These are phyloP conservation scores for Cardamine chenopodiifolia DNA, from an alignment of 345 rosid genomes.

Conservation along the genomic window DNA sequence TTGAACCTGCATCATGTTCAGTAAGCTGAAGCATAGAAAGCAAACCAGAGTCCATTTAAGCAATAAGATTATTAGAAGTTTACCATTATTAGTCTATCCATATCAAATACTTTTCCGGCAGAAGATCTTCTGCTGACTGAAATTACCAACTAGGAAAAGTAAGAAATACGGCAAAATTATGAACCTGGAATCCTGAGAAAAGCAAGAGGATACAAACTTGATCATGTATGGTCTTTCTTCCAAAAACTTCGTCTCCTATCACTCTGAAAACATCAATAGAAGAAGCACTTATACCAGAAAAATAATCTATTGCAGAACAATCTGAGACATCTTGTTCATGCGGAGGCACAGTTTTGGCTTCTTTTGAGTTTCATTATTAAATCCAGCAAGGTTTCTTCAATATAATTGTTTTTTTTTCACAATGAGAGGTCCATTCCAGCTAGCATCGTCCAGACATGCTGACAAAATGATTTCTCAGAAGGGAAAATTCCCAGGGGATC, in stretches of 20 bases:
- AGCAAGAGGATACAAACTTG: constrained; percentile 58
- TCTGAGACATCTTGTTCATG: constrained; percentile 38
- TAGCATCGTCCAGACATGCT: constrained; percentile 35
- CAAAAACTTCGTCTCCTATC: constrained; percentile 71
- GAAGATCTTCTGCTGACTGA: constrained; percentile 81
- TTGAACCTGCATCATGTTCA: constrained; percentile 61
- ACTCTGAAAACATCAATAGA: constrained; percentile 62
- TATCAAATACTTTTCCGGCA: constrained; percentile 73
- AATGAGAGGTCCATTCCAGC: constrained; percentile 36
- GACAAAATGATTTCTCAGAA: neutral
- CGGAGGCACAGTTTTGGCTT: constrained; percentile 38
- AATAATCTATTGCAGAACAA: constrained; percentile 44
- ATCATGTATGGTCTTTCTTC: constrained; percentile 68
- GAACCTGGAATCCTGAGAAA: constrained; percentile 10
- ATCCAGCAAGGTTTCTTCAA: constrained; percentile 39
- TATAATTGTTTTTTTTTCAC: constrained; percentile 45
- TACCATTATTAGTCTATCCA: constrained; percentile 83
- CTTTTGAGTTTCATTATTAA: constrained; percentile 41
- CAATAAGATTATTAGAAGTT: constrained; percentile 19
- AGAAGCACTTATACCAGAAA: constrained; percentile 47
- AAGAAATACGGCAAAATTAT: neutral
- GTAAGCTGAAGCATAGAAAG: constrained; percentile 1
- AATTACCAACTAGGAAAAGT: constrained; percentile 32
- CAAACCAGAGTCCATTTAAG: constrained; percentile 2
- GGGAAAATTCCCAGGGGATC: too few species aligned